Base-by-base conservation (phyloP, 768 basidiomycete species). In the Leccinum boreale region DNA sequence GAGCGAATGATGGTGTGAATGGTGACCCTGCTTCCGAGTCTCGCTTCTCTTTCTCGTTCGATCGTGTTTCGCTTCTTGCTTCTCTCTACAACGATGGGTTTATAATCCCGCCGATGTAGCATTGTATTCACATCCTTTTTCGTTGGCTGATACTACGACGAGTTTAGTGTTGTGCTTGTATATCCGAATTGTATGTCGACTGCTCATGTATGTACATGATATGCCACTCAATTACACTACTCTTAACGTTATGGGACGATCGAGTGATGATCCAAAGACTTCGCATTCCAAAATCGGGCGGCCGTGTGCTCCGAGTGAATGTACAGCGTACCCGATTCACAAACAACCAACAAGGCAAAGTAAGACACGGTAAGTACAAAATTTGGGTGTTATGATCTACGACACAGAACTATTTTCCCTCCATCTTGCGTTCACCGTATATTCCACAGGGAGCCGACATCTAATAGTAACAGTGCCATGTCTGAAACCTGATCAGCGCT, bases 1-100 rank as follows among this genome's bases (percentile, higher is more conserved):
- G 70, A 73, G 11, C 66, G 62, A 6, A 70, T 71, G 52, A 73
- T 72, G 70, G 51, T 57, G n/a, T 70, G 57, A 63, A 15, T 45
- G 21, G 23, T 21, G 21, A 46, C 21, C 21, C 19, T 47, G 24
- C 24, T 19, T 53, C 55, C 8, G 8, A 39, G 24, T 12, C 33
- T 36, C 33, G 9, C 23, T 31, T 44, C 42, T 44, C 19, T 44
- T 33, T 44, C 19, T 44, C 42, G 19, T 56, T 29, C 6, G 3
- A 19, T 49, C 10, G 26, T n/a, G 15, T 28, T 12, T 46, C 23
- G 19, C 42, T 19, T 44, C 11, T 44, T 3, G 39, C 1, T 52
- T 52, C 50, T 44, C 15, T 29, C 26, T 26, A 14, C 33, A 15
- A 46, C 24, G 17, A 46, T 7, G 45, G 10, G 21, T 10, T 4